Conservation (phyloP, 2,329 filamentous ascomycete genomes). For the Cladophialophora carrionii region DNA sequence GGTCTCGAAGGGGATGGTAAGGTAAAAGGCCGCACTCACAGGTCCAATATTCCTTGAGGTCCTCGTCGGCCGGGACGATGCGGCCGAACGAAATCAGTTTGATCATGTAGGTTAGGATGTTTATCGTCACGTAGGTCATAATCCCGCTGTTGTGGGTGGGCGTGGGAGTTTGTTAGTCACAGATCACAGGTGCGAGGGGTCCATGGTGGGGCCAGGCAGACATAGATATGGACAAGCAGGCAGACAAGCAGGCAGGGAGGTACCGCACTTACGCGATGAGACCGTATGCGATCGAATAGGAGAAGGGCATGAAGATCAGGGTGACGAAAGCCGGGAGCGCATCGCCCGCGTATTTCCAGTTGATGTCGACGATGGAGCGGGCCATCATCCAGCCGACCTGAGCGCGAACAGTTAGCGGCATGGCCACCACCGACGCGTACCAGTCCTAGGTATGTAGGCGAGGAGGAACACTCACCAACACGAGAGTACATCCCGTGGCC, state of each 20-base stretch:
- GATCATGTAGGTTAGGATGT: slow-evolving; percentile 69
- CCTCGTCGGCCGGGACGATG: slow-evolving; percentile 73
- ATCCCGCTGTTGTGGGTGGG: slow-evolving; percentile 57
- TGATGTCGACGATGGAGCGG: slow-evolving; percentile 70
- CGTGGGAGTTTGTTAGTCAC: neutral
- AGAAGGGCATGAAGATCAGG: slow-evolving; percentile 84
- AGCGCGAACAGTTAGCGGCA: neutral
- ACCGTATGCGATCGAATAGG: slow-evolving; percentile 84
- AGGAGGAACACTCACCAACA: slow-evolving; percentile 67
- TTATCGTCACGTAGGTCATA: slow-evolving; percentile 74
- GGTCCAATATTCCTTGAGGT: slow-evolving; percentile 78
- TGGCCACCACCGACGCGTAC: neutral
- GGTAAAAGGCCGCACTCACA: slow-evolving; percentile 59
- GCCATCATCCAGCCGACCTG: slow-evolving; percentile 19
- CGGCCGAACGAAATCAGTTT: slow-evolving; percentile 68
- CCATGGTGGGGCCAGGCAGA: neutral
- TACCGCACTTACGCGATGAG: slow-evolving; percentile 63
- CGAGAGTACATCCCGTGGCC: slow-evolving; percentile 85
- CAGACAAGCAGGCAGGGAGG: neutral
- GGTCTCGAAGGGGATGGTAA: neutral
- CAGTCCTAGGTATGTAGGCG: neutral
- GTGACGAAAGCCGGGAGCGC: slow-evolving; percentile 82
- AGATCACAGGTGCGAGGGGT: too few relatives aligned
- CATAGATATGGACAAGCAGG: neutral
- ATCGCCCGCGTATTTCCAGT: slow-evolving; percentile 85